phyloP scores from a whole-genome alignment of 495 filamentous ascomycete species.

The Alectoria sarmentosa region DNA sequence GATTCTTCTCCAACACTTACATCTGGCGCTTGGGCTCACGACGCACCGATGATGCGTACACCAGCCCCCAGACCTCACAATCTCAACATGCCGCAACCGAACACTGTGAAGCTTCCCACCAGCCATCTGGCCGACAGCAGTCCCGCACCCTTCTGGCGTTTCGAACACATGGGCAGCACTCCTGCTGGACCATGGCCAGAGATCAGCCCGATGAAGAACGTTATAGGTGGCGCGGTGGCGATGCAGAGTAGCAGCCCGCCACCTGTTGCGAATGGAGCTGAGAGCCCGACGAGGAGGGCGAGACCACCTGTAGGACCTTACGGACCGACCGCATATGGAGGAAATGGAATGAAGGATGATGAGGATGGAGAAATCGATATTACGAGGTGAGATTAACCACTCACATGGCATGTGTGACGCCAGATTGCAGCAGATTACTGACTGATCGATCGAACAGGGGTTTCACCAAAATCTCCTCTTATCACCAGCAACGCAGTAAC shows the following conservation, averaged over 20 bases:
- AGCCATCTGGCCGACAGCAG: constrained; percentile 93
- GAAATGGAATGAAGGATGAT: constrained; percentile 41
- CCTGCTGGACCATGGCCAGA: constrained; percentile 59
- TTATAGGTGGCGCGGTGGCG: constrained; percentile 41
- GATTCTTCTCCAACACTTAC: constrained; percentile 66
- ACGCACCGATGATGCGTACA: constrained; percentile 60
- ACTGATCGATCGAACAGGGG: constrained; percentile 46
- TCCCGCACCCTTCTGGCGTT: constrained; percentile 97
- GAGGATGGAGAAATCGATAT: constrained; percentile 58
- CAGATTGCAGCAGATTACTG: constrained; percentile 1
- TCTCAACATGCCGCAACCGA: constrained; percentile 78
- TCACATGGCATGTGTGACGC: background rate
- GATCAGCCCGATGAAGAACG: constrained; percentile 52
- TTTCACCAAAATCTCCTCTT: constrained; percentile 64
- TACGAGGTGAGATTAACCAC: constrained; percentile 47
- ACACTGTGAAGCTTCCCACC: constrained; percentile 81
- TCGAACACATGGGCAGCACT: constrained; percentile 60
- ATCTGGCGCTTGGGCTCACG: constrained; percentile 49
- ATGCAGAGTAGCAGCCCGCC: constrained; percentile 62
- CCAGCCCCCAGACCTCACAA: constrained; percentile 79
- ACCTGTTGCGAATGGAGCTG: constrained; percentile 42
- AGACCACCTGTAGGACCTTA: constrained; percentile 5
- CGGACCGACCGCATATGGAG: constrained; percentile 24
- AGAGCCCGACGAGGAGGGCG: constrained; percentile 27
- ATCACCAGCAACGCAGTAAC: constrained; percentile 49